These are phyloP conservation scores for Ascomycota sp. DNA, from an alignment of 2,329 filamentous ascomycete species.

Conservation along the genomic window DNA sequence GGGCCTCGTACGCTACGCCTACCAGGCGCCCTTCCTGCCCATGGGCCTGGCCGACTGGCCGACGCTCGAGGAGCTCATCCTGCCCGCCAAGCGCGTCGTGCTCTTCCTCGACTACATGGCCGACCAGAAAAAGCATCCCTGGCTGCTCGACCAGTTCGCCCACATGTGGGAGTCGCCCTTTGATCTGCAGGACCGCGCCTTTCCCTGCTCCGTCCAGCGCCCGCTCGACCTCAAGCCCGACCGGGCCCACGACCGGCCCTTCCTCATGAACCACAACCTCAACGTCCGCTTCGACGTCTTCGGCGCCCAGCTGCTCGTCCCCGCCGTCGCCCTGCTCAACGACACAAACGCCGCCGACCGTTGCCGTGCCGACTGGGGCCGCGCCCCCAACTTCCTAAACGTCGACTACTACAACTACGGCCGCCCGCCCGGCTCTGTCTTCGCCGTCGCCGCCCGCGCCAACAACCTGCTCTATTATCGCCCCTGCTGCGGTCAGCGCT, in stretches of 20 bases:
- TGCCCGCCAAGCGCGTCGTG: constrained; percentile 48
- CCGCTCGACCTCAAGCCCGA: constrained; percentile 42
- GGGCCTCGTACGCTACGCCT: constrained; percentile 54
- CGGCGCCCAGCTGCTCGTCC: constrained; percentile 44
- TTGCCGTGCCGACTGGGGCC: constrained; percentile 41
- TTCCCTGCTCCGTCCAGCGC: constrained; percentile 62
- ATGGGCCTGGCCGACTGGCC: constrained; percentile 67
- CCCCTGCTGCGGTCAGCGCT: constrained; percentile 29
- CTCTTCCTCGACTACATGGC: constrained; percentile 75
- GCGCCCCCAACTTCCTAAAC: constrained; percentile 57
- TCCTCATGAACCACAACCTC: constrained; percentile 79
- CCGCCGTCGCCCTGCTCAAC: constrained; percentile 49
- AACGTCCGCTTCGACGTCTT: constrained; percentile 57
- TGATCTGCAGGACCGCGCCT: constrained; percentile 39
- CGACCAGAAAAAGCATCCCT: constrained; percentile 59
- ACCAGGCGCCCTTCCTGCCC: constrained; percentile 48
- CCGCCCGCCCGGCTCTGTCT: constrained; percentile 47
- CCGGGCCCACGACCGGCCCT: constrained; percentile 43
- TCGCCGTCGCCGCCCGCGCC: constrained; percentile 46
- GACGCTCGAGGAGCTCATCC: constrained; percentile 56
- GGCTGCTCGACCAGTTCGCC: constrained; percentile 70
- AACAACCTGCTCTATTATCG: constrained; percentile 54
- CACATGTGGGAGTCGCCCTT: constrained; percentile 88
- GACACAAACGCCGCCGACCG: constrained; percentile 50
- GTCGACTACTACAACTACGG: constrained; percentile 74